These are phyloP conservation scores for Lyophyllum decastes DNA, from an alignment of 768 basidiomycete genomes.

Conservation along the genomic window DNA sequence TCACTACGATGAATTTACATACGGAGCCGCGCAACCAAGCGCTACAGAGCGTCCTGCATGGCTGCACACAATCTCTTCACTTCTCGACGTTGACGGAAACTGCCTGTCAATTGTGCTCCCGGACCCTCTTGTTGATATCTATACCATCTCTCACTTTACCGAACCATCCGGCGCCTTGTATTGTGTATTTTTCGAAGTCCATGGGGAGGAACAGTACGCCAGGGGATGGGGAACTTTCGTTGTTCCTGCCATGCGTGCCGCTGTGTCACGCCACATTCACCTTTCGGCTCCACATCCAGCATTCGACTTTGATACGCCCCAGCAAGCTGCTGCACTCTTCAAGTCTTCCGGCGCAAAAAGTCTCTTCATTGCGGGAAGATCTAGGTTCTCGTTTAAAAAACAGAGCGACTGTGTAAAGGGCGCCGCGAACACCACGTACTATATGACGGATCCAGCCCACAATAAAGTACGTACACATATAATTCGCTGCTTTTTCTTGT, in stretches of 20 bases:
- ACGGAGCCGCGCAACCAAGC: constrained; percentile 34
- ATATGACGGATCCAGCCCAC: constrained; percentile 49
- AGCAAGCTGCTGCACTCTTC: constrained; percentile 44
- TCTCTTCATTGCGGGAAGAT: constrained; percentile 42
- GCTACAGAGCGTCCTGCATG: constrained; percentile 26
- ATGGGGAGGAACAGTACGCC: constrained; percentile 12
- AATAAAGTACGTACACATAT: constrained; percentile 39
- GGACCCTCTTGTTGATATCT: constrained; percentile 23
- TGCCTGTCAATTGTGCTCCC: constrained; percentile 32
- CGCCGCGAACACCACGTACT: constrained; percentile 26
- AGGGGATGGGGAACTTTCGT: constrained; percentile 40
- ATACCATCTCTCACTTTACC: constrained; percentile 26
- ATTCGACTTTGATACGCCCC: constrained; percentile 37
- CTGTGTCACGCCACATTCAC: constrained; percentile 33
- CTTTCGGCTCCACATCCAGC: constrained; percentile 48
- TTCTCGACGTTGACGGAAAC: constrained; percentile 31
- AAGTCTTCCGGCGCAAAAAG: constrained; percentile 37
- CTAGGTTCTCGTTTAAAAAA: constrained; percentile 32
- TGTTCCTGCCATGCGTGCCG: constrained; percentile 27
- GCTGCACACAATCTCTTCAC: constrained; percentile 23
- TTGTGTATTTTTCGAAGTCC: constrained; percentile 32
- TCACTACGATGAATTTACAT: constrained; percentile 28
- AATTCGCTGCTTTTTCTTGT: not conserved
- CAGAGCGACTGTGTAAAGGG: constrained; percentile 34
- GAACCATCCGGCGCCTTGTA: constrained; percentile 26